Evolutionary conservation across 495 filamentous ascomycete genomes (phyloP).

Genomic region (Aspergillus indologenus): DNA sequence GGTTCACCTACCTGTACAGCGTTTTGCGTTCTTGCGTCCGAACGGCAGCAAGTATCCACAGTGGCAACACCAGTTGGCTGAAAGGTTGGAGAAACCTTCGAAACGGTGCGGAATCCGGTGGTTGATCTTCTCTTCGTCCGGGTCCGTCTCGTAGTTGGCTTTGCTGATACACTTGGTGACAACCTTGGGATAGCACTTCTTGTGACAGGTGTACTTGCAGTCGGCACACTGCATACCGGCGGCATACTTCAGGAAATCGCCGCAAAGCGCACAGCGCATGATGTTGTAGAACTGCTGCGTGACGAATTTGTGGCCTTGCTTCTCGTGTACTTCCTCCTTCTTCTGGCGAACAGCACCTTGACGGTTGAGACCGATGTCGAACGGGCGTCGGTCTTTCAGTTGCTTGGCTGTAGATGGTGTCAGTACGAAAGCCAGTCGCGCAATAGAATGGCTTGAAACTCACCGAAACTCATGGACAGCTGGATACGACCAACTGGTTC

Average conservation of each 20-base stretch:
- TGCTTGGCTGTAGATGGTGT: conserved; percentile 56
- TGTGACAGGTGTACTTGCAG: conserved; percentile 99
- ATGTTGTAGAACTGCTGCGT: conserved; percentile 99
- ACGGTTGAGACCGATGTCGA: conserved; percentile 85
- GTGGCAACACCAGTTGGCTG: conserved; percentile 99
- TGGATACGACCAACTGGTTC: conserved; percentile 91
- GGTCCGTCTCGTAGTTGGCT: conserved; percentile 95
- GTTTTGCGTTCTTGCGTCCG: conserved; percentile 88
- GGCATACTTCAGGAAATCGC: conserved; percentile 97
- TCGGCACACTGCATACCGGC: conserved; percentile 99
- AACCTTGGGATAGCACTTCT: conserved; percentile 94
- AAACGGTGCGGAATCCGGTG: conserved; percentile 98
- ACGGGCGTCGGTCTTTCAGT: conserved; percentile 63
- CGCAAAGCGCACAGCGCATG: conserved; percentile 98
- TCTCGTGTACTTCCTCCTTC: conserved; percentile 96
- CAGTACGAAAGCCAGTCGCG: conserved; percentile 24
- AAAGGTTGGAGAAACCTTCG: conserved; percentile 89
- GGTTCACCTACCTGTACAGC: conserved; percentile 70
- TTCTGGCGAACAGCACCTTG: conserved; percentile 95
- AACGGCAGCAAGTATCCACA: conserved; percentile 98
- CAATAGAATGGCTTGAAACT: conserved; percentile 18
- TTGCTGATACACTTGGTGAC: conserved; percentile 99
- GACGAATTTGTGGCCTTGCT: conserved; percentile 98
- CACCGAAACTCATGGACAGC: conserved; percentile 83
- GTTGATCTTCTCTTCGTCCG: conserved; percentile 98